Evolutionary conservation across 169 alveolate genomes (phyloP), one percentile per base, ranked within the genome.

Genomic region (Plasmodium coatneyi): DNA sequence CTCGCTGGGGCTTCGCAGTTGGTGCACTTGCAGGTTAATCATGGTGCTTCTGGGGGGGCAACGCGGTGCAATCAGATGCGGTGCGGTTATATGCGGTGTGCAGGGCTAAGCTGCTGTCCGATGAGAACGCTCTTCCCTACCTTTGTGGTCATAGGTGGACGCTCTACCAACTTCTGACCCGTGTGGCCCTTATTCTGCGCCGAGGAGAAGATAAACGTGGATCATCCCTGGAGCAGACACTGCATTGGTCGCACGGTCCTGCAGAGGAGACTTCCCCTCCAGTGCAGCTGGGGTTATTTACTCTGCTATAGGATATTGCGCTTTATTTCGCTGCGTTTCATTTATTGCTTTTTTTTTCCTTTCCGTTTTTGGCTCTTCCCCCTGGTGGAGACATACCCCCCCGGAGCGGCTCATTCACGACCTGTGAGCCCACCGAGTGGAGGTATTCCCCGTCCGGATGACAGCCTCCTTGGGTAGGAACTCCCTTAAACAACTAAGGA

Each of bases 1-100:
- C 30, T 84, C 92, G 60, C 92, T 84, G 19, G 92, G 39, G n/a
- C 66, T 71, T 5, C 92, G 22, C 39, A 84, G 19, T 9, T 84
- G 84, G n/a, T 66, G 79, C 19, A 84, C 66, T 14, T 52, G 43
- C 4, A 84, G 30, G 16, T 74, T 83, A 4, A 84, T 84, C 92
- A 84, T 84, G 71, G 56, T 49, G 54, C n/a, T 41, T 16, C 39
- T 41, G 28, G 56, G 19, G 46, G 30, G 5, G 14, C 0, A 25
- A 74, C 6, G 0, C n/a, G 82, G 36, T 74, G 19, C 19, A 12
- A 0, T 60, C 2, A 9, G 0, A 46, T 46, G 56, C n/a, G 16
- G 5, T 1, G n/a, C 56, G 56, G 56, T 46, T 46, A 46, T 0
- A 46, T 46, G 56, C 56, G 56, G 49, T 41, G 49, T 41, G 12